Conservation (phyloP, 768 basidiomycete genomes). For the Termitomyces sp. region DNA sequence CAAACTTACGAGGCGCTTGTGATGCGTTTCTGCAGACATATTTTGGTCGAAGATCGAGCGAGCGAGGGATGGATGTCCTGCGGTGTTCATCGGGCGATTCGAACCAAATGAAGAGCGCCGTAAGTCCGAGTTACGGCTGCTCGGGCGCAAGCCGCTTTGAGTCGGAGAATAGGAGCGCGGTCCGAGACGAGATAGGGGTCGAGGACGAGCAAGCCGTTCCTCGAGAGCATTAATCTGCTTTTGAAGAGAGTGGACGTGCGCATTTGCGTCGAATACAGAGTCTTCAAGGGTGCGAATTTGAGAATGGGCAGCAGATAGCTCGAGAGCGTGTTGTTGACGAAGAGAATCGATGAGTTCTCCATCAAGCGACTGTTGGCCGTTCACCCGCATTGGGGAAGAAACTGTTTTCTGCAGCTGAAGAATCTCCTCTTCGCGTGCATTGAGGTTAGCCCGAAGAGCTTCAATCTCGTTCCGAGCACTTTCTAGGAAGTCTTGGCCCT, state of each 20-base stretch:
- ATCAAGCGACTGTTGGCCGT: conserved; percentile 54
- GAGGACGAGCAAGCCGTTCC: conserved; percentile 55
- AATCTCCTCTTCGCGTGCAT: conserved; percentile 63
- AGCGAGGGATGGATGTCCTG: conserved; percentile 35
- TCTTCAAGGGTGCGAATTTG: conserved; percentile 77
- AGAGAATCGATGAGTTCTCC: conserved; percentile 70
- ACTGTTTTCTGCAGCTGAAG: conserved; percentile 49
- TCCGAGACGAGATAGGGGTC: conserved; percentile 36
- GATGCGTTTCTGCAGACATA: conserved; percentile 70
- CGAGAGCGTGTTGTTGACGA: conserved; percentile 73
- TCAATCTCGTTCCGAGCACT: conserved; percentile 71
- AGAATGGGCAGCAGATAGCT: conserved; percentile 76
- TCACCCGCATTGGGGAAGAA: conserved; percentile 35
- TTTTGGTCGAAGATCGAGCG: conserved; percentile 65
- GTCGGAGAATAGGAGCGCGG: conserved; percentile 45
- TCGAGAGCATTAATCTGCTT: conserved; percentile 64
- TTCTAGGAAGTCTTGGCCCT: conserved; percentile 60
- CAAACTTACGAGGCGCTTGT: conserved; percentile 80
- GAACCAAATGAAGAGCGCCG: conserved; percentile 36
- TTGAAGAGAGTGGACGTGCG: conserved; percentile 61
- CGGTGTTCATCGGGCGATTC: conserved; percentile 31
- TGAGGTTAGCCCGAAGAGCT: conserved; percentile 57
- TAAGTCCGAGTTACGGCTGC: conserved; percentile 36
- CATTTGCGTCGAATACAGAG: conserved; percentile 68
- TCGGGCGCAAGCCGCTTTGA: conserved; percentile 39